These are phyloP conservation scores for Endocarpon pusillum DNA, from an alignment of 495 filamentous ascomycete species.

Conservation along the genomic window DNA sequence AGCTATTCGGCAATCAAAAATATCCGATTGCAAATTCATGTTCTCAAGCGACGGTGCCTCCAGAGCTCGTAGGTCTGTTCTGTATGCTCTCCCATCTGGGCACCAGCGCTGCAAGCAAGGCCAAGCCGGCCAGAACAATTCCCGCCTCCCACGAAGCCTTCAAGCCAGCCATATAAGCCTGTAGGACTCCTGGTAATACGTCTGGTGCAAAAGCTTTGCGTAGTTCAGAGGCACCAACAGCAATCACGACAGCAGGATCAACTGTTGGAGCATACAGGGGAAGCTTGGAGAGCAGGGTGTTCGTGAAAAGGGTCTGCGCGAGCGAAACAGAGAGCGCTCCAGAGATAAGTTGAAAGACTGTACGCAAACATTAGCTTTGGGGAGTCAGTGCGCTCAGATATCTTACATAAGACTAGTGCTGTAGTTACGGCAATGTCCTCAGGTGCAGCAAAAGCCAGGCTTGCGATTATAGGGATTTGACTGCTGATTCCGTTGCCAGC, in stretches of 20 bases:
- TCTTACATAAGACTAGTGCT: not conserved
- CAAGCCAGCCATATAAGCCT: conserved; percentile 41
- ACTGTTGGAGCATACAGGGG: conserved; percentile 22
- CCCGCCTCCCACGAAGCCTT: conserved; percentile 20
- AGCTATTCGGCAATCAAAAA: too few relatives aligned
- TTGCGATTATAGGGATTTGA: conserved; percentile 1
- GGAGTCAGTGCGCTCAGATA: conserved; percentile 6
- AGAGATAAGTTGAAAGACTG: conserved; percentile 26
- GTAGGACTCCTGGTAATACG: conserved; percentile 30
- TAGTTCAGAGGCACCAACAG: conserved; percentile 34
- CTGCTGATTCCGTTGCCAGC: conserved; percentile 4
- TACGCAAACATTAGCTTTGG: not conserved
- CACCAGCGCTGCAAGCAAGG: not conserved
- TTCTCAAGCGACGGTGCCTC: too few relatives aligned
- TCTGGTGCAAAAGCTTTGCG: conserved; percentile 25
- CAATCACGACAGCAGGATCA: conserved; percentile 21
- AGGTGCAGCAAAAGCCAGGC: not conserved
- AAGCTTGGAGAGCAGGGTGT: conserved; percentile 20
- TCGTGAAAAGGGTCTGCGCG: conserved; percentile 30
- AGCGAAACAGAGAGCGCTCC: conserved; percentile 29
- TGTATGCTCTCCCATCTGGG: not conserved
- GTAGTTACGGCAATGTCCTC: not conserved
- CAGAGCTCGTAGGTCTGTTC: too few relatives aligned
- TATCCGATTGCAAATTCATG: too few relatives aligned
- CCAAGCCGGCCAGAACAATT: conserved; percentile 9